Evolutionary conservation across 2,329 filamentous ascomycete species (phyloP).

Genomic region (Colletotrichum incanum): DNA sequence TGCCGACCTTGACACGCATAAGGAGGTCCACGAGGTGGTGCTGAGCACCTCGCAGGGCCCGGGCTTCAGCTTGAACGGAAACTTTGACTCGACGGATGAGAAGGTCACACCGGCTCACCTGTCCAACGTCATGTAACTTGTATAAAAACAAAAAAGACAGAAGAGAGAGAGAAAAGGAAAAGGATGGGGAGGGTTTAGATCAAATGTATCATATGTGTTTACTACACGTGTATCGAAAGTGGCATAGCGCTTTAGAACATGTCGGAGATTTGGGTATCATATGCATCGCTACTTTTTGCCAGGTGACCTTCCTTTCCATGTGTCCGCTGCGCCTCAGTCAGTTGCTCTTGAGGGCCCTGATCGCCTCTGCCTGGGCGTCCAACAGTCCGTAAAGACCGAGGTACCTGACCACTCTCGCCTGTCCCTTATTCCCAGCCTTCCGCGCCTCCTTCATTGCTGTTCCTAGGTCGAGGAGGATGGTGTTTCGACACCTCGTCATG

Average conservation of each 20-base stretch:
- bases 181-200: constrained; percentile 9
- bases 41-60: constrained; percentile 90
- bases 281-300: constrained; percentile 40
- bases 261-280: constrained; percentile 51
- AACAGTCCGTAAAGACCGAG: constrained; percentile 69
- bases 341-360: constrained; percentile 64
- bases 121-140: constrained; percentile 67
- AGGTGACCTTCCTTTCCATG: background rate
- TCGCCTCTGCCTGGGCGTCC: constrained; percentile 67
- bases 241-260: constrained; percentile 42
- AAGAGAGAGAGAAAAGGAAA: constrained; percentile 1
- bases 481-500: constrained; percentile 68
- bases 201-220: constrained; percentile 58
- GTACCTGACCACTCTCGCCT: constrained; percentile 65
- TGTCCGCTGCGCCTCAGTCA: background rate
- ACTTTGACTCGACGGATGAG: constrained; percentile 76
- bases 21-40: constrained; percentile 74
- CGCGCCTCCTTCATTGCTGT: constrained; percentile 64
- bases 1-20: constrained; percentile 63
- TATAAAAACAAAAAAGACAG: constrained; percentile 16
- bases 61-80: constrained; percentile 88
- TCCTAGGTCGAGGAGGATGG: constrained; percentile 69
- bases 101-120: constrained; percentile 68
- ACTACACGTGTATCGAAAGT: constrained; percentile 44
- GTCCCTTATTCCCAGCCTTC: constrained; percentile 60